Base-by-base conservation (phyloP, 2,329 filamentous ascomycete genomes). In the Aureobasidium sp. region DNA sequence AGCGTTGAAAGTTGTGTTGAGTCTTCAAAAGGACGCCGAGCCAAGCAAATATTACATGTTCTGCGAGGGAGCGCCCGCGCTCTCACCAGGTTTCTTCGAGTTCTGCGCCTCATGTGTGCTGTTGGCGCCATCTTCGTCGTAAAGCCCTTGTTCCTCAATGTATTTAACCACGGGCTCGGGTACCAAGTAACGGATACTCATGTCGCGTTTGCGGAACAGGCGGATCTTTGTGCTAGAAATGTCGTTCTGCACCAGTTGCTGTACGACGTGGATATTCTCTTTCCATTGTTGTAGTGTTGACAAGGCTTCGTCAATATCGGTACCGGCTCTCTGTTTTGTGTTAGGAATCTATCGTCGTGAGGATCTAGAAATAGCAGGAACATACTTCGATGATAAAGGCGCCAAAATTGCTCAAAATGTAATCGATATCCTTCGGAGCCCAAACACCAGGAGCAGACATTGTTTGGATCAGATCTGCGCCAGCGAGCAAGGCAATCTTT, bases 251-350 rank as follows among this genome's bases (percentile, higher is more conserved):
- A 96, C 92, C 57, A 96, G 83, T 74, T 96, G 90, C 62, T 90
- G 88, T 65, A 96, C 93, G 60, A 96, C 88, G 70, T 90, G 87
- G 64, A 96, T 88, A 68, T 96, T 94, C 68, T 91, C 85, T 69
- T 90, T 87, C 84, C 88, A 97, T 64, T 85, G 83, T 71, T 91
- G 87, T 50, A 96, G 79, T 48, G 85, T 87, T n/a, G 88, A 86
- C 49, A 96, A 80, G 1, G 92, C 91, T 70, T 95, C 89, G 65
- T 96, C 89, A 54, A 95, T 88, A 70, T 96, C 90, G 24, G 91
- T 96, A 47, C 91, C 92, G 44, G 86, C 87, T 64, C 93, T 85
- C 79, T 97, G 59, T 89, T n/a, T 93, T 95, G 90, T 90, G 90
- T 90, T 68, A 90, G 54, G 60, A 42, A 61, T 35, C 15, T 14